Base-by-base conservation (phyloP, 2,329 filamentous ascomycete genomes). In the Ophiostoma perfectum region DNA sequence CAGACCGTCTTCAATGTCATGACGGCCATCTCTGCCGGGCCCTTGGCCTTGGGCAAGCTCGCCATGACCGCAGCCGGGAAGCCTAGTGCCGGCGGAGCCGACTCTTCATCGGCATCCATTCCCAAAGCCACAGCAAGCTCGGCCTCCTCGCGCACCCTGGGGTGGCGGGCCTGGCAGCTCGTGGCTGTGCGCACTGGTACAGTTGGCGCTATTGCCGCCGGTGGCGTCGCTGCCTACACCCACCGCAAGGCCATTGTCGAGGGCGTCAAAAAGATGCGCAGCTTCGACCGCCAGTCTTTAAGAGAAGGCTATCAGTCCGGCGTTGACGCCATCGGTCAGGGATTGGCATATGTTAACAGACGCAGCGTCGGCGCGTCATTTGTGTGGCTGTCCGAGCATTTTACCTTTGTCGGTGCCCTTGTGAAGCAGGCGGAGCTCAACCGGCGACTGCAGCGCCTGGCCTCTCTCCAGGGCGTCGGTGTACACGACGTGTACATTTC, bases 361-460 rank as follows among this genome's bases (percentile, higher is more conserved):
- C 83, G 84, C 14, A 86, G 83, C 58, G 83, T 86, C 2, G 88
- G 88, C 2, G 84, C 87, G 67, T 91, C 91, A 0, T 90, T 92
- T 72, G 85, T 83, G 18, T 96, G 92, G 88, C 86, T 93, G 4
- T 88, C 89, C 0, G 90, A 90, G 16, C 93, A 97, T 77, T 86
- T 96, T 66, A 91, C 92, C 47, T 97, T 96, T 74, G 90, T 96
- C 1, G 91, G 92, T 0, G 89, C 90, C 63, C 82, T 97, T 2
- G 84, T 92, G 72, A 88, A 90, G 67, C 86, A 87, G 16, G 87
- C 89, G 45, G 90, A 95, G 73, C 79, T 96, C 70, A 86, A 84
- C 68, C 83, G 84, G 60, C 84, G 93, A 16, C 80, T 96, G 2
- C 84, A 86, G 69, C 81, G 85, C 67, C 80, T 93, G 66, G 84